A percentile compares a stretch with the other conserved stretches of the same genome.
Evolutionary conservation across 257 asterid species (phyloP).

Genomic region (Dorcoceras hygrometricum): DNA sequence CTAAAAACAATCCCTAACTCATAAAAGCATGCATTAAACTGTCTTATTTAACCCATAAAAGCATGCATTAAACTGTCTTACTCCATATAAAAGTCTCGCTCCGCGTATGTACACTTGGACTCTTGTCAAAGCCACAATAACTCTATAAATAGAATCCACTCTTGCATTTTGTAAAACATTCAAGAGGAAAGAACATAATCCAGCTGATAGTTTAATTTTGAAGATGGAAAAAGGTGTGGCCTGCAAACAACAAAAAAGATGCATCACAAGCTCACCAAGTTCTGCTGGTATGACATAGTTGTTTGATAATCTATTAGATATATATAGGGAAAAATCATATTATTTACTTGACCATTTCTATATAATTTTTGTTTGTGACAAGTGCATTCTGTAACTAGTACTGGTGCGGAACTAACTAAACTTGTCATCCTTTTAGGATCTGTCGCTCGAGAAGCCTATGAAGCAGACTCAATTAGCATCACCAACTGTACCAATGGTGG

Average conservation of each 20-base stretch:
- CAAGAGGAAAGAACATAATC: neutral
- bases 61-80: neutral
- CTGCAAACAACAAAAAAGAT: neutral
- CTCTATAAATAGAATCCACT: neutral
- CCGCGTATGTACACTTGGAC: neutral
- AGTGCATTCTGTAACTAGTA: too few species aligned
- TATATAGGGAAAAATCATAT: too few species aligned
- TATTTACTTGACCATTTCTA: too few species aligned
- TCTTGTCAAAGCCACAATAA: neutral
- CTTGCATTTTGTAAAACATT: neutral
- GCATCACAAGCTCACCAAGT: neutral
- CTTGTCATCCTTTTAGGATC: neutral
- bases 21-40: neutral
- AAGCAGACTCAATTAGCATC: neutral
- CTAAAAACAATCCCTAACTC: neutral
- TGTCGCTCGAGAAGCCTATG: neutral
- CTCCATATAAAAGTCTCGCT: neutral
- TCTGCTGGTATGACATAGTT: neutral
- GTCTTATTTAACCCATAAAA: neutral
- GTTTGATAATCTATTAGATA: too few species aligned
- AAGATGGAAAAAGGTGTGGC: neutral
- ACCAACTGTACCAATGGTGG: neutral
- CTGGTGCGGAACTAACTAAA: too few species aligned
- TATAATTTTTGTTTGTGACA: too few species aligned
- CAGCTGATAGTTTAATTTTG: neutral